Evolutionary conservation across 495 filamentous ascomycete genomes (phyloP), one percentile per base, ranked within the genome.

Genomic region (Usnea hakonensis): DNA sequence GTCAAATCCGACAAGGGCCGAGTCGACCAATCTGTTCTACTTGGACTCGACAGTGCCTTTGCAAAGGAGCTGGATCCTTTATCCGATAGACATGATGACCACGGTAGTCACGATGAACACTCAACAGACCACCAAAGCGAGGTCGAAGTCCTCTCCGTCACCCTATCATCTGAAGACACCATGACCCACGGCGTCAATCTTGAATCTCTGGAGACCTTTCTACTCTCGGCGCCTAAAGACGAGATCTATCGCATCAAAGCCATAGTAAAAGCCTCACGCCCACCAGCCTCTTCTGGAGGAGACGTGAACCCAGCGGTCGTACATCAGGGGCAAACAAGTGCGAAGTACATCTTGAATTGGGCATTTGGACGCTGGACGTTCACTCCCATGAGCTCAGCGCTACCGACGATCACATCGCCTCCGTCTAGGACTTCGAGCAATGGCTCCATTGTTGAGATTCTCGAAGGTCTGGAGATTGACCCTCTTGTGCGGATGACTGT

Each of bases 201-300:
- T 19, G 61, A 73, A 1, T 87, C 87, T 64, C 73, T 98, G 16
- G 76, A 86, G 64, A 73, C 73, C 6, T 76, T 97, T 19, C 75
- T 98, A 33, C 76, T 78, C 55, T 74, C 81, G 0, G 85, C 91
- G 16, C 87, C 89, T 0, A 92, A 91, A 69, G 94, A 97, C 60
- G 91, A 96, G 70, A 83, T 97, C 1, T 98, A 97, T 72, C 85
- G 94, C 33, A 97, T 97, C 72, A 98, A 98, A 76, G 90, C 90
- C 0, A 85, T 96, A 7, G 67, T 97, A 41, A 84, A 87, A 21
- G 74, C 83, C 0, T 74, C 75, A 8, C 71, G 72, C 1, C 72
- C 80, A 2, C 84, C 91, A 1, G 73, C 71, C 28, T 83, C 83
- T 43, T 89, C 85, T 21, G 81, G 85, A 57, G 83, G 81, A 46